A percentile compares a stretch with the other conserved stretches of the same genome.
phyloP scores from a whole-genome alignment of 164 flowering plant genomes.

The Macadamia integrifolia region DNA sequence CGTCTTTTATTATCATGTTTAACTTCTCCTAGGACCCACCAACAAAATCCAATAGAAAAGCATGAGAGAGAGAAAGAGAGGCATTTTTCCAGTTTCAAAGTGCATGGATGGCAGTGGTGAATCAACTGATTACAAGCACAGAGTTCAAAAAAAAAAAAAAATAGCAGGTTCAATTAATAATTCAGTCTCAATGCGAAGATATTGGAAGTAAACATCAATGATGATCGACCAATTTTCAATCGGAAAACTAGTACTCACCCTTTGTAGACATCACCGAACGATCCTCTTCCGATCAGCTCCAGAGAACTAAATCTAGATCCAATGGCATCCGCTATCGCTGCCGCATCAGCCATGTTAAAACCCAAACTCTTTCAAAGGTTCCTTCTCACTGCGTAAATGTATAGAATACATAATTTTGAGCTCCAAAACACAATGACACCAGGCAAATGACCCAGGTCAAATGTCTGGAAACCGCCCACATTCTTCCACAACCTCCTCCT shows the following conservation, averaged over 20 bases:
- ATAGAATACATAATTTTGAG: not conserved
- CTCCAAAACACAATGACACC: not conserved
- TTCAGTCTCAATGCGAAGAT: not conserved
- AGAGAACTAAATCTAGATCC: constrained; percentile 68
- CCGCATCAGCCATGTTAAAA: constrained; percentile 63
- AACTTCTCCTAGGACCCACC: too few species aligned
- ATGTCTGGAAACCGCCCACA: constrained; percentile 13
- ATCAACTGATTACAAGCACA: too few species aligned
- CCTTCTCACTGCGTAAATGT: not conserved
- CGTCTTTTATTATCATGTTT: too few species aligned
- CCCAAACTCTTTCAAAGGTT: not conserved
- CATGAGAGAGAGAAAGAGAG: too few species aligned
- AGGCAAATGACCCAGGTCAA: not conserved
- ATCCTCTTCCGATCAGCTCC: constrained; percentile 94
- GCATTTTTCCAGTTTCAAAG: too few species aligned
- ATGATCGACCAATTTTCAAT: not conserved
- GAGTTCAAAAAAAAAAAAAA: not conserved
- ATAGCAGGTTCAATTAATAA: not conserved
- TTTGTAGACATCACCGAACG: constrained; percentile 95
- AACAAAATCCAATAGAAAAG: too few species aligned
- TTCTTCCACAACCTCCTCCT: constrained; percentile 15
- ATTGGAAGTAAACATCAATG: not conserved
- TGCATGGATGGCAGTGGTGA: too few species aligned
- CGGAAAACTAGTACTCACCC: constrained; percentile 42
- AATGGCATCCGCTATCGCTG: constrained; percentile 54